phyloP scores from a whole-genome alignment of 1,139 yeast species.

The Blastobotrys malaysiensis region DNA sequence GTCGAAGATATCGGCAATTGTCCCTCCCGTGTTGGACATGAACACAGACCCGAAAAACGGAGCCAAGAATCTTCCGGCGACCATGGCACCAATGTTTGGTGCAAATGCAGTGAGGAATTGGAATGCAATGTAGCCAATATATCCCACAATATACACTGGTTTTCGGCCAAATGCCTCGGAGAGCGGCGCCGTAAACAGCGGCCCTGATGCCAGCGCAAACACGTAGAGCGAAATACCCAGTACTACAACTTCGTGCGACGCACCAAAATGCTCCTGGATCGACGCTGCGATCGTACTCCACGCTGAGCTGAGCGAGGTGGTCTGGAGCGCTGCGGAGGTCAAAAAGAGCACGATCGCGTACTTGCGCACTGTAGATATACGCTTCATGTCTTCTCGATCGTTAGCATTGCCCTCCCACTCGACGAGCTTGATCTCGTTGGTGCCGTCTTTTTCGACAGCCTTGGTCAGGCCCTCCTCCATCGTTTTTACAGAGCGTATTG shows the following conservation, averaged over 20 bases:
- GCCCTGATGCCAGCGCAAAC: slow-evolving; percentile 57
- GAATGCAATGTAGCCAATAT: slow-evolving; percentile 45
- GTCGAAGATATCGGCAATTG: slow-evolving; percentile 67
- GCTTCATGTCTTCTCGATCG: slow-evolving; percentile 50
- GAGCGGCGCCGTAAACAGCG: slow-evolving; percentile 57
- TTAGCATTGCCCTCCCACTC: slow-evolving; percentile 33
- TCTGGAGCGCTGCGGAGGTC: slow-evolving; percentile 43
- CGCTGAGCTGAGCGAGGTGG: slow-evolving; percentile 49
- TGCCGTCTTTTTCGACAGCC: not conserved
- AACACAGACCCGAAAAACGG: slow-evolving; percentile 63
- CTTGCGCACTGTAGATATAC: slow-evolving; percentile 38
- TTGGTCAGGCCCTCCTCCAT: not conserved
- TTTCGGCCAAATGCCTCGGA: slow-evolving; percentile 60
- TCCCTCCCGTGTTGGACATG: slow-evolving; percentile 75
- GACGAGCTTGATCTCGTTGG: slow-evolving; percentile 26
- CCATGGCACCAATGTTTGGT: slow-evolving; percentile 60
- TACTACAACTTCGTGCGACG: slow-evolving; percentile 26
- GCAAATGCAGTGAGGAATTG: slow-evolving; percentile 60
- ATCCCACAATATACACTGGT: slow-evolving; percentile 39
- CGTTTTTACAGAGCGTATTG: not conserved
- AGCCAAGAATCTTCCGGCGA: slow-evolving; percentile 55
- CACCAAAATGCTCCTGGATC: slow-evolving; percentile 33
- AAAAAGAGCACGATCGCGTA: slow-evolving; percentile 51
- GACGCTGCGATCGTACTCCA: slow-evolving; percentile 51
- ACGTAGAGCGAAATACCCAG: slow-evolving; percentile 57